Evolutionary conservation across 176 grass and related monocot species (phyloP), one percentile per base, ranked within the genome.

Genomic region (Carex parvula): DNA sequence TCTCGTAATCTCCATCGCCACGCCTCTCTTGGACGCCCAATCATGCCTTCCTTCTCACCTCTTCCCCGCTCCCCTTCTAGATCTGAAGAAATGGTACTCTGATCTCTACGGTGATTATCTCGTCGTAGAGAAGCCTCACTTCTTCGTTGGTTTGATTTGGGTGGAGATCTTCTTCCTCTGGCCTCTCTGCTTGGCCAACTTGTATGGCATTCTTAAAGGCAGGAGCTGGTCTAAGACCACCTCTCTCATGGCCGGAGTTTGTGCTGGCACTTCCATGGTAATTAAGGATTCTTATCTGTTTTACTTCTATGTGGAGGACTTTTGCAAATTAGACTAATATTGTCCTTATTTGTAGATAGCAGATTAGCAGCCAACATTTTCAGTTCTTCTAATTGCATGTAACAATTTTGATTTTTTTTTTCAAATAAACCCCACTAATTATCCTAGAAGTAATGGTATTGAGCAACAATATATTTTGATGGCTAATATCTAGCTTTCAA

Each of bases 151-250:
- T 8, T 85, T 97, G 69, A 12, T 88, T 15, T 92, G 66, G 84
- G 77, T 91, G 8, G 92, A 94, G 89, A 84, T 97, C 71, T 58
- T 56, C 64, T 92, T 94, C 87, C 85, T 88, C 10, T 97, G 92
- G 94, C 92, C 94, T 9, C 90, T 97, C n/a, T 82, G 84, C 87
- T 12, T 97, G 11, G 88, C 90, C 33, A 97, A 84, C 1, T 0
- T 97, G 84, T 97, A 94, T 29, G 90, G 92, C 35, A 29, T 97
- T 85, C 79, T 94, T 42, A 59, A 87, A 46, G 50, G 89, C 12
- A 90, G 89, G 81, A 87, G 80, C 22, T 97, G 94, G 94, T 85
- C 63, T 0, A 64, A 89, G 80, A 97, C 94, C 24, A 92, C 94
- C 78, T 92, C 83, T 68, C 92, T 94, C 76, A 91, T 97, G 90